Conservation (phyloP, 2,329 filamentous ascomycete genomes). For the Sordariomycetes sp. region DNA sequence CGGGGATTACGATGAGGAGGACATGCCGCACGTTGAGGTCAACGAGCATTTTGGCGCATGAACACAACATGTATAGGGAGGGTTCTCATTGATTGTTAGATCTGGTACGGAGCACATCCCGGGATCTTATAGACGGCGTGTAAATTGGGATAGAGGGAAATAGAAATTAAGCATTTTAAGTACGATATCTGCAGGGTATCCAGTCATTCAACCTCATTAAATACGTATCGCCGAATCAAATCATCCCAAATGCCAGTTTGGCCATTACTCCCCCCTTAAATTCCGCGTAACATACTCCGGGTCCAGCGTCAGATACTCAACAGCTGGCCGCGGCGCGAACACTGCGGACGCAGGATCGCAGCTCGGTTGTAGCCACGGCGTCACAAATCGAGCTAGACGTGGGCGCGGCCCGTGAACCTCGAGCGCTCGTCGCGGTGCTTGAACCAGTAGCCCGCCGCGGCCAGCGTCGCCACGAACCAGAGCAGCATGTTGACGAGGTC, state of each 20-base stretch:
- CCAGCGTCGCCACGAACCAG: slow-evolving; percentile 59
- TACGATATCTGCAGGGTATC: too few relatives aligned
- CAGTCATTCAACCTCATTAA: too few relatives aligned
- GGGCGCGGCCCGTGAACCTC: slow-evolving; percentile 51
- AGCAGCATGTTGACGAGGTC: slow-evolving; percentile 66
- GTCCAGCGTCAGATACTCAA: too few relatives aligned
- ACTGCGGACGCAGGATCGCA: too few relatives aligned
- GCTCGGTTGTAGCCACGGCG: too few relatives aligned
- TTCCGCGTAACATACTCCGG: too few relatives aligned
- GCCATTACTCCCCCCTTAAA: too few relatives aligned
- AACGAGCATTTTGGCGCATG: neutral
- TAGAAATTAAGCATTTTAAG: neutral
- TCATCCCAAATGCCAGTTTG: too few relatives aligned
- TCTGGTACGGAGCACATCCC: too few relatives aligned
- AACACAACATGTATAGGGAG: neutral
- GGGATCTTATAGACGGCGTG: too few relatives aligned
- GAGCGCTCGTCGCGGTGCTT: slow-evolving; percentile 40
- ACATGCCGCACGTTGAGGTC: neutral
- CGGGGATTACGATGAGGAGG: slow-evolving; percentile 1
- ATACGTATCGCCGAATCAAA: too few relatives aligned
- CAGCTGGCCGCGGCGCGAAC: too few relatives aligned
- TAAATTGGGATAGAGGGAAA: neutral
- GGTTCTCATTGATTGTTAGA: neutral
- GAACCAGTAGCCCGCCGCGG: slow-evolving; percentile 50
- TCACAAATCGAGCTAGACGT: slow-evolving; percentile 30